phyloP scores from a whole-genome alignment of 2,329 filamentous ascomycete species.

The Coleophoma cylindrospora region DNA sequence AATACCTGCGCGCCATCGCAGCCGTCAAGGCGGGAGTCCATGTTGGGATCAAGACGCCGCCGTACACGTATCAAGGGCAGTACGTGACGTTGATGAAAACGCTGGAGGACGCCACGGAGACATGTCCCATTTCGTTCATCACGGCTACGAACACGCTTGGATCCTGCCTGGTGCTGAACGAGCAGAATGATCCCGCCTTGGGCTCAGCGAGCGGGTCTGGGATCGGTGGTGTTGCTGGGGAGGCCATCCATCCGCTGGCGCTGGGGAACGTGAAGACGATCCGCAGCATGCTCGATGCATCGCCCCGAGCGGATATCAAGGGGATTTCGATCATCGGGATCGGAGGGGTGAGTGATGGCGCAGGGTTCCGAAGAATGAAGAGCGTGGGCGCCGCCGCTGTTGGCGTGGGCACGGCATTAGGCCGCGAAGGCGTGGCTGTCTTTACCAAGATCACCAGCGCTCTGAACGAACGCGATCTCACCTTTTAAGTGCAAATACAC shows the following conservation, averaged over 20 bases:
- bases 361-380: constrained; percentile 61
- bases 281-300: constrained; percentile 48
- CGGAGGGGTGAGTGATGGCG: constrained; percentile 63
- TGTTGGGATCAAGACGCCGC: constrained; percentile 69
- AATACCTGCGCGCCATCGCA: constrained; percentile 43
- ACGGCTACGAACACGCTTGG: constrained; percentile 74
- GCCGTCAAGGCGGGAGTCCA: constrained; percentile 7
- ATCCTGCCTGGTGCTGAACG: constrained; percentile 53
- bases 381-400: constrained; percentile 61
- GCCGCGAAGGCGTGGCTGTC: constrained; percentile 53
- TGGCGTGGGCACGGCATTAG: constrained; percentile 65
- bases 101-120: constrained; percentile 28
- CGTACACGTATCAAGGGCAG: constrained; percentile 67
- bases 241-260: constrained; percentile 67
- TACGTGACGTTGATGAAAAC: constrained; percentile 52
- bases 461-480: constrained; percentile 7
- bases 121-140: constrained; percentile 56
- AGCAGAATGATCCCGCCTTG: constrained; percentile 30
- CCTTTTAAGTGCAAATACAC: background rate
- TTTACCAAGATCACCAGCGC: constrained; percentile 52
- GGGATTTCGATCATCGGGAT: constrained; percentile 65
- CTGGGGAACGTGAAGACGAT: constrained; percentile 72
- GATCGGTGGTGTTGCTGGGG: constrained; percentile 67
- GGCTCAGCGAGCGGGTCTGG: constrained; percentile 48
- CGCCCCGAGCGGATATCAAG: constrained; percentile 35